Base-by-base conservation (phyloP, 2,329 filamentous ascomycete genomes). In the Cordyceps cateniannulata region DNA sequence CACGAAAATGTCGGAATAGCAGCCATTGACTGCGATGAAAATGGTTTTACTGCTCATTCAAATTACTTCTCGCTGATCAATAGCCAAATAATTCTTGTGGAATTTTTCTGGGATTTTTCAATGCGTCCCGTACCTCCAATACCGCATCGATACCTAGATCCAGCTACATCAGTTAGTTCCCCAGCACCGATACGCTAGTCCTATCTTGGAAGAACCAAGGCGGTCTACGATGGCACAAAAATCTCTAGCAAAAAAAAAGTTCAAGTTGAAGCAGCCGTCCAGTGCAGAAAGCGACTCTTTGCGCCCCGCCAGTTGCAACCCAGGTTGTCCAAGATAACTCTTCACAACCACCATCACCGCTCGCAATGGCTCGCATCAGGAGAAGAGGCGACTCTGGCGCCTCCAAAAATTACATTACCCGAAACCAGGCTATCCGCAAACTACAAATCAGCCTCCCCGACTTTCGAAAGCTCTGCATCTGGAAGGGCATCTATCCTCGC, bases 401-500 rank as follows among this genome's bases (percentile, higher is more conserved):
- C 75, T 92, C 93, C 79, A 96, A 95, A 80, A 99, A 99, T 84
- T 99, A 93, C 81, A 92, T 99, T 69, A 99, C 95, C 62, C 85
- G 95, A 75, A 97, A 93, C 47, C 92, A 97, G 80, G 95, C 95
- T 50, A 91, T 99, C 69, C 91, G 93, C 76, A 99, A 98, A 80
- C 87, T 99, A 65, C 95, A 99, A 78, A 90, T 99, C 76, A 96
- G 90, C 71, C 85, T 99, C 61, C 92, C 93, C 67, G 95, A 99
- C 78, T 99, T 99, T 79, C 88, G 95, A 78, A 89, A 96, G 79
- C 84, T 99, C 73, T 99, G 95, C 80, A 99, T 99, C 76, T 99
- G 96, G 88, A 98, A 98, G 81, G 95, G 93, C 69, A 98, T 99
- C 75, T 99, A 97, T 77, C 95, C 95, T 66, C 90, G 95, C 71